A percentile compares a stretch with the other conserved stretches of the same genome.
phyloP scores from a whole-genome alignment of 345 rosid species.

The Gynandropsis gynandra region DNA sequence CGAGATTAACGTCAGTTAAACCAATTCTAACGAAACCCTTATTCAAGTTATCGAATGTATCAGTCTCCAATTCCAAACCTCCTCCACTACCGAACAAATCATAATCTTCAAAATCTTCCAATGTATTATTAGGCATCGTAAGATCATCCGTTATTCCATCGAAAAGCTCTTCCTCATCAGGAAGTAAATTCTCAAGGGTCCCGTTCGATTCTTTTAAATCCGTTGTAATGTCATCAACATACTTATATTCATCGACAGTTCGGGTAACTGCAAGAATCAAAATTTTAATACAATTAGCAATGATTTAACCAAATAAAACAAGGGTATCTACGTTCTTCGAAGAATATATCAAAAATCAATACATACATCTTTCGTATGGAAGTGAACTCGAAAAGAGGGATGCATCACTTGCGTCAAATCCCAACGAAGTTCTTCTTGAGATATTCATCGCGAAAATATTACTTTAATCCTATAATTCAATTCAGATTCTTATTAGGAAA shows the following conservation, averaged over 20 bases:
- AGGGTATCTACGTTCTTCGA: neutral
- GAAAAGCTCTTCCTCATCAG: constrained; percentile 64
- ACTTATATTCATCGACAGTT: constrained; percentile 26
- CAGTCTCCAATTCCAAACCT: constrained; percentile 62
- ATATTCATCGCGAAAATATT: constrained; percentile 28
- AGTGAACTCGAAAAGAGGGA: constrained; percentile 61
- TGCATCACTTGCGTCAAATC: constrained; percentile 41
- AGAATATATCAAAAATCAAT: neutral
- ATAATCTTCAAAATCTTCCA: constrained; percentile 65
- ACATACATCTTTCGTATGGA: constrained; percentile 56
- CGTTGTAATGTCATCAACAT: constrained; percentile 34
- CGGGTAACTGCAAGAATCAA: constrained; percentile 40
- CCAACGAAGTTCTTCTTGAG: constrained; percentile 27
- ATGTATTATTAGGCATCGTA: constrained; percentile 47
- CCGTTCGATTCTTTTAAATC: constrained; percentile 25
- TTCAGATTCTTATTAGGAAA: constrained; percentile 15
- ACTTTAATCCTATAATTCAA: constrained; percentile 23
- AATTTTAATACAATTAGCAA: neutral
- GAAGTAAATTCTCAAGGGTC: constrained; percentile 36
- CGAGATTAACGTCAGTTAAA: constrained; percentile 41
- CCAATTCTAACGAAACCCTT: constrained; percentile 35
- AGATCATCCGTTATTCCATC: constrained; percentile 66
- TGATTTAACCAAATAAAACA: neutral
- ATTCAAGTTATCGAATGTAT: constrained; percentile 38
- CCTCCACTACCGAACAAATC: constrained; percentile 70